phyloP scores from a whole-genome alignment of 768 basidiomycete species.

The Lentinula sp. region DNA sequence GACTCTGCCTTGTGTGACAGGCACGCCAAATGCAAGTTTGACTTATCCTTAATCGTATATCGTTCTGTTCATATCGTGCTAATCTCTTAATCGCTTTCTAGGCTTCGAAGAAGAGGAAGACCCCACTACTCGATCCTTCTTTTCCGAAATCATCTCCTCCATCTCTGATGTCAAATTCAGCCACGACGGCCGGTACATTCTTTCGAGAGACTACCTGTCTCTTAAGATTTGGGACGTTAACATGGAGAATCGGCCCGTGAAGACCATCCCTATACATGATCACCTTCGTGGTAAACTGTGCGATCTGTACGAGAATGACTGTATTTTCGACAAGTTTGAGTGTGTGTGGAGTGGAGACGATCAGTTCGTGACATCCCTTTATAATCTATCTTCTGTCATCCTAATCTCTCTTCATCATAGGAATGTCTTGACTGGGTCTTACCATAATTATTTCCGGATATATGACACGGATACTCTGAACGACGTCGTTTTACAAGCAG shows the following conservation, averaged over 20 bases:
- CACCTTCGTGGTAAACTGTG: constrained; percentile 96
- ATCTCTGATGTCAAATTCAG: constrained; percentile 99
- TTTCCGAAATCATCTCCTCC: constrained; percentile 98
- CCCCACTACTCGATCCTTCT: constrained; percentile 95
- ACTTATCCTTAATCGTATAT: neutral
- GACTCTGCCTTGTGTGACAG: constrained; percentile 95
- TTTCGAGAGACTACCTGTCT: constrained; percentile 94
- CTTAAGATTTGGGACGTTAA: constrained; percentile 99
- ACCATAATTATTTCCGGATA: constrained; percentile 99
- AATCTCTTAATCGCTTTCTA: constrained; percentile 25
- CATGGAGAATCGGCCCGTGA: constrained; percentile 94
- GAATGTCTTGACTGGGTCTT: constrained; percentile 97
- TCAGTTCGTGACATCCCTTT: constrained; percentile 56
- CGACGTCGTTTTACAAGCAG: constrained; percentile 93
- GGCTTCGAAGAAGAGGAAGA: constrained; percentile 99
- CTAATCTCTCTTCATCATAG: constrained; percentile 33
- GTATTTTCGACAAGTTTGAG: constrained; percentile 99
- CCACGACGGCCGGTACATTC: constrained; percentile 92
- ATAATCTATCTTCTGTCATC: constrained; percentile 3
- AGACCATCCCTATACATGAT: constrained; percentile 98
- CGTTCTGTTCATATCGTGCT: constrained; percentile 6
- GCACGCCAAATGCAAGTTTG: constrained; percentile 85
- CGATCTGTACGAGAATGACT: constrained; percentile 98
- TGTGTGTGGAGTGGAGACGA: constrained; percentile 97
- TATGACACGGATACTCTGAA: constrained; percentile 86